Conservation (phyloP, 2,329 filamentous ascomycete genomes). For the Sporothrix protearum region DNA sequence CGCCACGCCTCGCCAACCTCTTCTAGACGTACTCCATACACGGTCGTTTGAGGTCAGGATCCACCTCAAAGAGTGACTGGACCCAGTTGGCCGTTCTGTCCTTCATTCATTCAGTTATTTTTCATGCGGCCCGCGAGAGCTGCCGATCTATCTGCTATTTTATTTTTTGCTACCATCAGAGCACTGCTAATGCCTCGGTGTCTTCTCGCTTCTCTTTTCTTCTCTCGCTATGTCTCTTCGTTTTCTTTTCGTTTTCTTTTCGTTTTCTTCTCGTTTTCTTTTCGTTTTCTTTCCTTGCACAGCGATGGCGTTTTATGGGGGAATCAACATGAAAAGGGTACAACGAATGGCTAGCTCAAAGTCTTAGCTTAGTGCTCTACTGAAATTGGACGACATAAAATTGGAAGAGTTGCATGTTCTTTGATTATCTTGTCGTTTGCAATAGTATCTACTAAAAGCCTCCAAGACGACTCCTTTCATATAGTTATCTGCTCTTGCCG, state of each 20-base stretch:
- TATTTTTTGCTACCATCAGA: neutral
- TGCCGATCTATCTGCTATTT: neutral
- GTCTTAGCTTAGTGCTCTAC: neutral
- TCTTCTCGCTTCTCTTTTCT: neutral
- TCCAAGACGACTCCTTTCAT: neutral
- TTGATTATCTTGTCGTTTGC: neutral
- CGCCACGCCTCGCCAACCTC: conserved; percentile 16
- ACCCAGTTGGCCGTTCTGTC: neutral
- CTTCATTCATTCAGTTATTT: neutral
- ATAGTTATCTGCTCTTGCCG: neutral
- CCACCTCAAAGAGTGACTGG: neutral
- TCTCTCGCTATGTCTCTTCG: neutral
- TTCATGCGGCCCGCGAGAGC: neutral
- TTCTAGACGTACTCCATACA: neutral
- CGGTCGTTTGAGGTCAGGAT: neutral
- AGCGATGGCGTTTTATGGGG: conserved; percentile 27
- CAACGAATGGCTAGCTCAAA: neutral
- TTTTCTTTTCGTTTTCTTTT: conserved; percentile 10
- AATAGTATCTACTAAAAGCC: neutral
- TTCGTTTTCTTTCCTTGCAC: conserved; percentile 22
- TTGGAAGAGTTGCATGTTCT: neutral
- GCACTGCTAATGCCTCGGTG: neutral
- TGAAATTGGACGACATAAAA: neutral
- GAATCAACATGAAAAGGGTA: neutral
- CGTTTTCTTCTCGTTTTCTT: neutral